Conservation (phyloP, 441 rosid species). For the Populus tomentosa region DNA sequence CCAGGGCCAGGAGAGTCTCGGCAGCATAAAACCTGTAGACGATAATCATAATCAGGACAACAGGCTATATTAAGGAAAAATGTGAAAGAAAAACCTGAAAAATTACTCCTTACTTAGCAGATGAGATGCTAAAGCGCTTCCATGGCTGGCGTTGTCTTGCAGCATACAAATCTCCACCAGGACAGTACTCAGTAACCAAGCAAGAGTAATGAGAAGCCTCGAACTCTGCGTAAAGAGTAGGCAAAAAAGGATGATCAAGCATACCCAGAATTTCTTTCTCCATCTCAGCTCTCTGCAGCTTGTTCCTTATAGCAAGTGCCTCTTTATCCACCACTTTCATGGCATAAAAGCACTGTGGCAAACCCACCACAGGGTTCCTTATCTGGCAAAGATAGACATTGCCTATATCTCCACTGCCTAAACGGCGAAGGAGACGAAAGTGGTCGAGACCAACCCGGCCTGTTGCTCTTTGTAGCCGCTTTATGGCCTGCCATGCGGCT, state of each 20-base stretch:
- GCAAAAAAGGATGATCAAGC: slow-evolving; percentile 86
- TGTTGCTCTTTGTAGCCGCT: slow-evolving; percentile 38
- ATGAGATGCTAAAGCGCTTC: slow-evolving; percentile 57
- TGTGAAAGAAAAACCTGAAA: background rate
- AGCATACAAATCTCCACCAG: slow-evolving; percentile 84
- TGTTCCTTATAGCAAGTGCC: slow-evolving; percentile 68
- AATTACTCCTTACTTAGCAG: slow-evolving; percentile 52
- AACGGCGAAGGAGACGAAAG: slow-evolving; percentile 64
- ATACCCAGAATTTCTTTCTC: slow-evolving; percentile 78
- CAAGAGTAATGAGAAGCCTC: slow-evolving; percentile 91
- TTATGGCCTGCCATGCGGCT: slow-evolving; percentile 81
- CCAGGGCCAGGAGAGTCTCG: slow-evolving; percentile 73
- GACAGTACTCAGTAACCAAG: slow-evolving; percentile 82
- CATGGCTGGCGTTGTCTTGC: slow-evolving; percentile 62
- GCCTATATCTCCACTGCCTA: slow-evolving; percentile 86
- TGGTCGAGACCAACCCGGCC: slow-evolving; percentile 78
- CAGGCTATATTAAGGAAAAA: background rate
- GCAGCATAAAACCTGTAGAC: slow-evolving; percentile 66
- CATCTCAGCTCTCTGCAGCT: slow-evolving; percentile 76
- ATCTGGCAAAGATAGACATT: slow-evolving; percentile 87
- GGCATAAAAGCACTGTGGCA: slow-evolving; percentile 59
- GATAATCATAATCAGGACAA: background rate
- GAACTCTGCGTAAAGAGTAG: slow-evolving; percentile 79
- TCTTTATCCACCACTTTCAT: slow-evolving; percentile 92
- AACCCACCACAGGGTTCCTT: slow-evolving; percentile 48